Evolutionary conservation across 495 filamentous ascomycete genomes (phyloP).

Genomic region (Durotheca rogersii): DNA sequence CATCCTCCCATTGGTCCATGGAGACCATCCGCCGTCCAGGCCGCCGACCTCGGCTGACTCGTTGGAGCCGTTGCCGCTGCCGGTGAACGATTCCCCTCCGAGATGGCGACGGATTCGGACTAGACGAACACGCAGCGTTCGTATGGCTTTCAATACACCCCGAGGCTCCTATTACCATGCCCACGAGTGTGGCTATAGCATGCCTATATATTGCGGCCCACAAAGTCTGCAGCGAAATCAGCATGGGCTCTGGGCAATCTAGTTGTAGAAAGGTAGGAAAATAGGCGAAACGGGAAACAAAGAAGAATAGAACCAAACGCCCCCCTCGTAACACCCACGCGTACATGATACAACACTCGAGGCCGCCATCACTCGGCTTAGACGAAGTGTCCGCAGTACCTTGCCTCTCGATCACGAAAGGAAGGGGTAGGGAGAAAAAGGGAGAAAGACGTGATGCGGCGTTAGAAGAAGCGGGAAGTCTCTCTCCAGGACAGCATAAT

Average conservation of each 20-base stretch:
- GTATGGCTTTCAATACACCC: too few species aligned
- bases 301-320: too few species aligned
- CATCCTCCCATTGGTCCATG: constrained; percentile 11
- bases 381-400: constrained; percentile 24
- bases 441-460: constrained; percentile 20
- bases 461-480: constrained; percentile 28
- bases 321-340: constrained; percentile 28
- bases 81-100: constrained; percentile 23
- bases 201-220: too few species aligned
- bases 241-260: too few species aligned
- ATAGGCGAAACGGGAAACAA: too few species aligned
- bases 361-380: constrained; percentile 27
- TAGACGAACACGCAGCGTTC: constrained; percentile 31
- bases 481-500: constrained; percentile 30
- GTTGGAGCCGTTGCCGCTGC: constrained; percentile 4
- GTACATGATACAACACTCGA: constrained; percentile 35
- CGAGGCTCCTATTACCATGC: too few species aligned
- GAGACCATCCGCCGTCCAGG: constrained; percentile 29
- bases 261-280: too few species aligned
- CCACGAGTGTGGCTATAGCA: too few species aligned
- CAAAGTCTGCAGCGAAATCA: too few species aligned
- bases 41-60: constrained; percentile 4
- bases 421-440: too few species aligned
- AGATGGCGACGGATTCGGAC: constrained; percentile 14
- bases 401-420: constrained; percentile 15